phyloP scores from a whole-genome alignment of 768 basidiomycete species.

The Sutorius australiensis region DNA sequence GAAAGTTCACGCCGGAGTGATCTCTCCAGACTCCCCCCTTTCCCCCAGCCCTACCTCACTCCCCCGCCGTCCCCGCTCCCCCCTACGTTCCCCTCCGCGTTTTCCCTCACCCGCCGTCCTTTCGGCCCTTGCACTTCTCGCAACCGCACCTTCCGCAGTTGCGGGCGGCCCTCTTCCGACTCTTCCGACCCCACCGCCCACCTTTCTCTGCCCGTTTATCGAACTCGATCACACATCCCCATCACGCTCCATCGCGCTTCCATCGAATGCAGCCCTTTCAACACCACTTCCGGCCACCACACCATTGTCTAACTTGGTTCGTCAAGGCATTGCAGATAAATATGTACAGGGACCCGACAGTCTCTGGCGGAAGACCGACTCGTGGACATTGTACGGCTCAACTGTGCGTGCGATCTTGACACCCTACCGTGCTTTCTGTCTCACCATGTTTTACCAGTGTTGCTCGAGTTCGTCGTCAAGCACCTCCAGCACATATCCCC shows the following conservation, averaged over 20 bases:
- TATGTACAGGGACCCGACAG: slow-evolving; percentile 52
- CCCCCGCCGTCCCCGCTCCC: background rate
- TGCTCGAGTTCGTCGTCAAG: slow-evolving; percentile 4
- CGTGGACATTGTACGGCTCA: slow-evolving; percentile 70
- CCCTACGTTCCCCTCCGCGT: slow-evolving; percentile 11
- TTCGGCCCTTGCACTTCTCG: slow-evolving; percentile 55
- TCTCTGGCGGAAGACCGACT: slow-evolving; percentile 50
- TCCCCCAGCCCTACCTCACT: slow-evolving; percentile 14
- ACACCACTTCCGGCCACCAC: slow-evolving; percentile 7
- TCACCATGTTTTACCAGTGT: slow-evolving; percentile 15
- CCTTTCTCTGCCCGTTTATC: slow-evolving; percentile 59
- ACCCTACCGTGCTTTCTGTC: background rate
- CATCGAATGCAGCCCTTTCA: background rate
- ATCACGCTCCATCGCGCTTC: background rate
- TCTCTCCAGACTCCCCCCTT: slow-evolving; percentile 2
- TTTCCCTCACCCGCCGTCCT: slow-evolving; percentile 51
- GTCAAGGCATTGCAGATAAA: slow-evolving; percentile 45
- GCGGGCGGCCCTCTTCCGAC: slow-evolving; percentile 43
- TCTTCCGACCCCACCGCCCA: slow-evolving; percentile 38
- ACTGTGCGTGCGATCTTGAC: slow-evolving; percentile 41
- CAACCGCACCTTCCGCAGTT: slow-evolving; percentile 42
- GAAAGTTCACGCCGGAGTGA: slow-evolving; percentile 19
- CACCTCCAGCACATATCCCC: background rate
- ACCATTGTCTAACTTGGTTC: slow-evolving; percentile 4
- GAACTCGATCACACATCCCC: slow-evolving; percentile 12